Base-by-base conservation (phyloP, 768 basidiomycete species). In the Tricholoma hemisulphureum region DNA sequence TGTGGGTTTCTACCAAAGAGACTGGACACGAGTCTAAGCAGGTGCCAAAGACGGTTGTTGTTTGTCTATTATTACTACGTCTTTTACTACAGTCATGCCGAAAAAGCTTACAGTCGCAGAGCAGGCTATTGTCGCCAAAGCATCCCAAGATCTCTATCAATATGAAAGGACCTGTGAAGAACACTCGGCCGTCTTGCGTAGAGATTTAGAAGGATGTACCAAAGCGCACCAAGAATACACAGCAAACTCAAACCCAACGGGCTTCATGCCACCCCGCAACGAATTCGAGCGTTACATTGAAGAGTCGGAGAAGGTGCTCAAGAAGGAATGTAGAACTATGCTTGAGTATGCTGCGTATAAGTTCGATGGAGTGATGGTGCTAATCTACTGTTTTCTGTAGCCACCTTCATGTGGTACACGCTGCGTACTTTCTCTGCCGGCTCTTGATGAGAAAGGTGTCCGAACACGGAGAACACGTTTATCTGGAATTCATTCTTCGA, bases 371-470 rank as follows among this genome's bases (percentile, higher is more conserved):
- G 46, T 48, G 46, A 29, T 48, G 11, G 46, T 48, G 14, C 46
- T 48, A 48, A 48, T 48, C 16, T 48, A 48, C 46, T 48, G 46
- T 28, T 28, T 48, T 29, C 46, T 48, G 26, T n/a, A 48, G 46
- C 46, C 46, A 48, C 26, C 46, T 48, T 28, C 46, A 48, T 29
- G 46, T 48, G 26, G 46, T 48, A 29, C 6, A 28, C 46, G 46
- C 46, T 29, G 46, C 28, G 24, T 48, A 48, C 26, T 48, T 48
- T 48, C 28, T 48, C 26, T 48, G 46, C 46, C 26, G 16, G 46
- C 46, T 48, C 46, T 48, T 29, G 46, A 48, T 48, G 46, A 48
- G 46, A 48, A 48, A 48, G 46, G 46, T 48, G 46, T 48, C 46
- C 9, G 46, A 48, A 48, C 46, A 48, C 46, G 28, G 46, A 48